phyloP scores from a whole-genome alignment of 2,329 filamentous ascomycete species.

The Pseudogymnoascus sp. region DNA sequence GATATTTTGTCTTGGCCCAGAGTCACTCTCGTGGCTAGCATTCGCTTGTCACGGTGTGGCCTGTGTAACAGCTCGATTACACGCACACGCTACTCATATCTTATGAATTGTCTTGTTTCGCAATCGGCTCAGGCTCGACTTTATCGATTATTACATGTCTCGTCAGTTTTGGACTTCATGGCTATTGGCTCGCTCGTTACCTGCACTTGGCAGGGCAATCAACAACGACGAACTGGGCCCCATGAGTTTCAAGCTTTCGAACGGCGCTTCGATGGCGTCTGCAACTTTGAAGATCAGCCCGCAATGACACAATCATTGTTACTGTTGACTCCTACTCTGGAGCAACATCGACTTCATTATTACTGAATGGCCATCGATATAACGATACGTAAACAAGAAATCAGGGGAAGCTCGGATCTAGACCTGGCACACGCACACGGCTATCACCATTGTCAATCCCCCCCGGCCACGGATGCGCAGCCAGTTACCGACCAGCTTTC shows the following conservation, averaged over 20 bases:
- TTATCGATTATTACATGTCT: conserved; percentile 28
- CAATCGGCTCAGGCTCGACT: conserved; percentile 24
- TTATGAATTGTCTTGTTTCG: conserved; percentile 27
- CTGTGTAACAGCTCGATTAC: conserved; percentile 22
- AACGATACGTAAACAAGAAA: background rate
- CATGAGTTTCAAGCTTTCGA: conserved; percentile 26
- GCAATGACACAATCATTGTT: conserved; percentile 5
- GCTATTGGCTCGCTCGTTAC: conserved; percentile 19
- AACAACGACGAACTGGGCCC: conserved; percentile 18
- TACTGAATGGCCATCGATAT: conserved; percentile 1
- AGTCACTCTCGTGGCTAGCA: conserved; percentile 22
- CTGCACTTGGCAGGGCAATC: background rate
- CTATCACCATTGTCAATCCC: background rate
- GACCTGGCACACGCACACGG: background rate
- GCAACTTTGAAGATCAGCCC: background rate
- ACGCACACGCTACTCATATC: conserved; percentile 24
- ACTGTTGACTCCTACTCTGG: background rate
- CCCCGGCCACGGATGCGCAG: background rate
- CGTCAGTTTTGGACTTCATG: conserved; percentile 28
- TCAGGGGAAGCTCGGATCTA: background rate
- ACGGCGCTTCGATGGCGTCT: conserved; percentile 30
- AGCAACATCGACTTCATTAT: conserved; percentile 3
- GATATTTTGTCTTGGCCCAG: conserved; percentile 25
- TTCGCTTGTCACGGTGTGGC: conserved; percentile 22
- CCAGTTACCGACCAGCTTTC: background rate